phyloP scores from a whole-genome alignment of 345 rosid genomes.

The Eucalyptus camaldulensis region DNA sequence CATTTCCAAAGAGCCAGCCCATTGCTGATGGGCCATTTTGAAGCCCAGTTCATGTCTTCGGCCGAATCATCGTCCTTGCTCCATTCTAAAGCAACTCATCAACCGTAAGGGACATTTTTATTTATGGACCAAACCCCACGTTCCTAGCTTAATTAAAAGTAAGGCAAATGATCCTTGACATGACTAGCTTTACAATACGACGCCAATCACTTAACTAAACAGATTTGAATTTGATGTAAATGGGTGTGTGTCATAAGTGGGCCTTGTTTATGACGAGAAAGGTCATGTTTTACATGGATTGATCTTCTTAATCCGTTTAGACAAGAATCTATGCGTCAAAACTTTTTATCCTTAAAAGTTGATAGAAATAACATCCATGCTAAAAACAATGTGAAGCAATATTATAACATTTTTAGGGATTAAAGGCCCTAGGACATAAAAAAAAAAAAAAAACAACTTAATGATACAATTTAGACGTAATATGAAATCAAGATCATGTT shows the following conservation, averaged over 20 bases:
- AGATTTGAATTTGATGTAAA: neutral
- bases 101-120: neutral
- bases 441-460: neutral
- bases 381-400: neutral
- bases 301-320: neutral
- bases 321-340: neutral
- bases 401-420: neutral
- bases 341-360: neutral
- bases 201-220: neutral
- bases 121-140: neutral
- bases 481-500: neutral
- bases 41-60: neutral
- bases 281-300: fast-evolving
- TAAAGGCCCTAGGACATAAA: neutral
- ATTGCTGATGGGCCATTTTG: neutral
- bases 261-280: neutral
- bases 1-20: neutral
- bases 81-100: neutral
- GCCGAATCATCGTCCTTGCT: neutral
- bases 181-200: neutral
- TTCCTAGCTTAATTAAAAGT: neutral
- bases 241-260: neutral
- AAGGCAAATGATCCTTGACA: neutral
- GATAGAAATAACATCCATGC: neutral
- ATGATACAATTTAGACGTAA: neutral